Conservation (phyloP, 441 rosid genomes). For the Raphanus hybrid region DNA sequence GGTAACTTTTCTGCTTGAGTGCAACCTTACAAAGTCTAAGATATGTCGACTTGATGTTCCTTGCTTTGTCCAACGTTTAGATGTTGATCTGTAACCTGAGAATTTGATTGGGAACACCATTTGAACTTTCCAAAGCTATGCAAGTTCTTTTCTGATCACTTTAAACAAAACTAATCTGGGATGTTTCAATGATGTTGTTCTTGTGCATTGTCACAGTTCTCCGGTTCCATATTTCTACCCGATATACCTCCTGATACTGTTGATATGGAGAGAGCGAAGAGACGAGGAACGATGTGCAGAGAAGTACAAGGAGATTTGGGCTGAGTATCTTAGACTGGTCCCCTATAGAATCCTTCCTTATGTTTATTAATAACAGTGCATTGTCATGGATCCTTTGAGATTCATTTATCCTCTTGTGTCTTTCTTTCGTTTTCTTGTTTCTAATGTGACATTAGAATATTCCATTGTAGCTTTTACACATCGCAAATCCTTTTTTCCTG, state of each 20-base stretch:
- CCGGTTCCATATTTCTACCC: constrained; percentile 87
- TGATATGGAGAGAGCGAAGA: constrained; percentile 92
- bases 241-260: constrained; percentile 75
- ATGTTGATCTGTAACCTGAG: background rate
- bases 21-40: constrained; percentile 7
- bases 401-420: background rate
- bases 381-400: constrained; percentile 10
- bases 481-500: no score
- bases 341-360: constrained; percentile 94
- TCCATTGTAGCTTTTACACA: no score
- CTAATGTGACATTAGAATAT: no score
- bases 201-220: constrained; percentile 57
- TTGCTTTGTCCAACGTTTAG: background rate
- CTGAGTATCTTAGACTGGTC: constrained; percentile 72
- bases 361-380: constrained; percentile 53
- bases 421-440: no score
- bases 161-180: background rate
- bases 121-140: constrained; percentile 11
- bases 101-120: background rate
- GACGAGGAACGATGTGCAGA: constrained; percentile 89
- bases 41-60: no score
- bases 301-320: constrained; percentile 86
- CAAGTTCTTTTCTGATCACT: background rate
- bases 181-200: background rate
- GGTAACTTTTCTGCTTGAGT: constrained; percentile 47